These are phyloP conservation scores for Sanguinoderma infundibulare DNA, from an alignment of 1,284 basidiomycete genomes.

Conservation along the genomic window DNA sequence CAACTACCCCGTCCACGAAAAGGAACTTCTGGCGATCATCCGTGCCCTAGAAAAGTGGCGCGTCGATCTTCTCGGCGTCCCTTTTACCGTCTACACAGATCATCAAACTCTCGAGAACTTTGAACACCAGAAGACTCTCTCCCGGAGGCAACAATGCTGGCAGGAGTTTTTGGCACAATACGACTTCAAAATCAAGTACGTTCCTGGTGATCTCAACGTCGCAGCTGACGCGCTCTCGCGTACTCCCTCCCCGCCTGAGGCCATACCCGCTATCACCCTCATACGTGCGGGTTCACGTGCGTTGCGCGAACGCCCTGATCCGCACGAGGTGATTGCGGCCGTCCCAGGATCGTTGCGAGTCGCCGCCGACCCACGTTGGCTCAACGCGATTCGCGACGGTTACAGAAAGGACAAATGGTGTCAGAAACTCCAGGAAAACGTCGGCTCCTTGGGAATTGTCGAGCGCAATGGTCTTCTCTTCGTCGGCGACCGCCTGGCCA, in stretches of 20 bases:
- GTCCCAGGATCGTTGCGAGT: constrained; percentile 24
- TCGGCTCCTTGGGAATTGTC: constrained; percentile 6
- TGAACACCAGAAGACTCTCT: constrained; percentile 39
- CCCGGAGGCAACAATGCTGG: constrained; percentile 40
- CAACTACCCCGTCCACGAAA: constrained; percentile 35
- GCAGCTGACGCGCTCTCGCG: constrained; percentile 32
- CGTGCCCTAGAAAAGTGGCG: constrained; percentile 37
- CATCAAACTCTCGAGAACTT: constrained; percentile 46
- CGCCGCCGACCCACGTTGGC: not conserved
- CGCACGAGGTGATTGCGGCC: constrained; percentile 6
- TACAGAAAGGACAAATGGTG: not conserved
- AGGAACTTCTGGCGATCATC: constrained; percentile 31
- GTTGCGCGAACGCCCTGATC: too few relatives aligned
- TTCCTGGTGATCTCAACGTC: constrained; percentile 40
- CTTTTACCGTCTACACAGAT: constrained; percentile 42
- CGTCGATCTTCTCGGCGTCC: constrained; percentile 36
- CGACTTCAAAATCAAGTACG: constrained; percentile 39
- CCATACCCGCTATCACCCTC: not conserved
- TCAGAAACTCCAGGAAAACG: not conserved
- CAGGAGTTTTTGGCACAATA: constrained; percentile 42
- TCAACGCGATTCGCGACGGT: not conserved
- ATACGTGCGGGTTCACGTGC: too few relatives aligned
- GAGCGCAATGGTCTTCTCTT: constrained; percentile 34
- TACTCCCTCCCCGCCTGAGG: too few relatives aligned
- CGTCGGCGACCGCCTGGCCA: constrained; percentile 23